Evolutionary conservation across 768 basidiomycete genomes (phyloP).

Genomic region (Glaciozyma martinii): DNA sequence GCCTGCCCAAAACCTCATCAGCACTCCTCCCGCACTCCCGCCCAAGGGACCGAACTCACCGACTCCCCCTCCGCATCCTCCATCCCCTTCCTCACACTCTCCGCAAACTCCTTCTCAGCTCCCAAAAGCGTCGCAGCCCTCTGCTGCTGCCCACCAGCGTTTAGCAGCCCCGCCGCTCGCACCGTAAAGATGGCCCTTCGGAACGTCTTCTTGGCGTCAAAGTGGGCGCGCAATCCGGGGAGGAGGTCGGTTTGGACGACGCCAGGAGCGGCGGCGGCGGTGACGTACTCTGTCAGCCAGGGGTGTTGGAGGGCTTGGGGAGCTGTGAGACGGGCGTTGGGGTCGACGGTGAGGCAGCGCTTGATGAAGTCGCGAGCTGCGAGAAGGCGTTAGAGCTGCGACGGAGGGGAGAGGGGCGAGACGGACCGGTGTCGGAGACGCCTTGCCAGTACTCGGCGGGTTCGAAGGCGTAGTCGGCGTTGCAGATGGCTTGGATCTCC

Average conservation of each 20-base stretch:
- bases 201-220: constrained; percentile 57
- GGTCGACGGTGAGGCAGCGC: constrained; percentile 75
- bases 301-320: constrained; percentile 51
- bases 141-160: constrained; percentile 21
- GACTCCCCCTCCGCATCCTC: constrained; percentile 25
- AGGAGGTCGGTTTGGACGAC: constrained; percentile 76
- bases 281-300: no score
- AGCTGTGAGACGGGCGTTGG: no score
- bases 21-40: neutral
- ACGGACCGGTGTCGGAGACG: constrained; percentile 42
- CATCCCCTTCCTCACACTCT: constrained; percentile 17
- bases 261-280: no score
- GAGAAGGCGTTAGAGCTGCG: constrained; percentile 31
- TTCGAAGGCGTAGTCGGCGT: constrained; percentile 86
- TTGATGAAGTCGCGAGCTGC: constrained; percentile 70
- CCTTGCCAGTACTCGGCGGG: constrained; percentile 72
- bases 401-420: neutral
- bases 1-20: neutral
- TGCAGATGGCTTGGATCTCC: constrained; percentile 93
- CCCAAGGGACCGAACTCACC: constrained; percentile 1
- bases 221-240: constrained; percentile 78
- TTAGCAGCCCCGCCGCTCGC: constrained; percentile 19
- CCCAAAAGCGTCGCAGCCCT: constrained; percentile 11
- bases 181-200: constrained; percentile 23
- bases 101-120: constrained; percentile 6